Evolutionary conservation across 164 flowering plant species (phyloP).

Genomic region (Buxus sempervirens): DNA sequence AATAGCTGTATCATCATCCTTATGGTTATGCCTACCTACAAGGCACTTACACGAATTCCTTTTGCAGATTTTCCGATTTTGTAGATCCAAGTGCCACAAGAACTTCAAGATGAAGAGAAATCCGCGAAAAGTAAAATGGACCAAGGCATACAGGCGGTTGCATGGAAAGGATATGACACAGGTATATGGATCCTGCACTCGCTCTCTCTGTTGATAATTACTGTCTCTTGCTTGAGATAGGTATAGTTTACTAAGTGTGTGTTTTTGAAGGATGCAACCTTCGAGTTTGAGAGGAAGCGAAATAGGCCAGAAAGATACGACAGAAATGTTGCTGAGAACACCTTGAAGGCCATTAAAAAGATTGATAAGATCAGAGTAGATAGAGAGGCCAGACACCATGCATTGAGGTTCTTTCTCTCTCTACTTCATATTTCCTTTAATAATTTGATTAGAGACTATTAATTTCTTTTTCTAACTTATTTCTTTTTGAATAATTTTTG

Average conservation of each 20-base stretch:
- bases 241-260: neutral
- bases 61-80: conserved; percentile 74
- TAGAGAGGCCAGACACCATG: conserved; percentile 31
- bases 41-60: neutral
- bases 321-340: conserved; percentile 38
- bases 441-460: neutral
- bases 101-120: conserved; percentile 97
- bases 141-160: conserved; percentile 79
- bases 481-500: neutral
- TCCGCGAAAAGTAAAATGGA: conserved; percentile 94
- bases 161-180: conserved; percentile 94
- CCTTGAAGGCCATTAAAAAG: conserved; percentile 48
- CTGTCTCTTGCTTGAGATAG: neutral
- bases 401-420: conserved; percentile 26
- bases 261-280: conserved; percentile 45
- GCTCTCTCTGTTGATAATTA: neutral
- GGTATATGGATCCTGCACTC: conserved; percentile 30
- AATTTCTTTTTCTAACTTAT: neutral
- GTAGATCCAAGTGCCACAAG: conserved; percentile 94
- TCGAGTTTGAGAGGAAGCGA: conserved; percentile 61
- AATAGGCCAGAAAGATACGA: conserved; percentile 64
- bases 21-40: neutral
- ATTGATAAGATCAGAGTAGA: conserved; percentile 38
- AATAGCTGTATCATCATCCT: neutral
- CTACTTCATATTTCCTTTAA: neutral